Base-by-base conservation (phyloP, 2,329 filamentous ascomycete species). In the Trichoderma koningiopsis region DNA sequence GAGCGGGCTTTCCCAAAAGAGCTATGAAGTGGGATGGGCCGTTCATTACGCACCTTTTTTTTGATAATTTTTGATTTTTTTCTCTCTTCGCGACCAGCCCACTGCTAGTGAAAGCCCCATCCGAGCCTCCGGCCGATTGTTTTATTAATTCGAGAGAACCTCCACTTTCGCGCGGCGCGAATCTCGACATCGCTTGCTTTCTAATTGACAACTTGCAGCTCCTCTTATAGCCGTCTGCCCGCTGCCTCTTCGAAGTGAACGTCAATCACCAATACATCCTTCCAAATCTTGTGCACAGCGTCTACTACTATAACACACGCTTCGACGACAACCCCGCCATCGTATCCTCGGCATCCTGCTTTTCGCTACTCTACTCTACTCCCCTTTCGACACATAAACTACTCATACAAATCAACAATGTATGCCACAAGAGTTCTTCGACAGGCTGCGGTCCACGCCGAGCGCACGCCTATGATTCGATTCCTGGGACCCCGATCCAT, bases 401-500 rank as follows among this genome's bases (percentile, higher is more conserved):
- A 58, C 63, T 37, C 70, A 71, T 8, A 40, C 49, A 64, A 64
- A 43, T 43, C 61, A 64, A 73, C 67, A 73, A 89, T 90, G 88
- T 84, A 86, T 72, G 80, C 85, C 60, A 88, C 88, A 69, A 82
- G 83, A 76, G 81, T 81, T 72, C 83, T 89, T 68, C 87, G 87
- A 74, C 87, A 88, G 81, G 86, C 85, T 73, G 85, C 85, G 73
- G 85, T 84, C 76, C 85, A 86, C 75, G 85, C 85, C 72, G 86
- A 88, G 82, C 87, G 88, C 75, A 84, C 83, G 63, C 88, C 88
- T 71, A 79, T 88, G 75, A 90, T 90, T 79, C 83, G 82, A 76
- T 90, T 90, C 79, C 75, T 90, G 69, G 88, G 88, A 75, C 87
- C 86, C 79, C 83, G 88, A 74, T 80, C 84, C 68, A 83, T 86